phyloP scores from a whole-genome alignment of 1,284 basidiomycete genomes.

The Mycena sp. region DNA sequence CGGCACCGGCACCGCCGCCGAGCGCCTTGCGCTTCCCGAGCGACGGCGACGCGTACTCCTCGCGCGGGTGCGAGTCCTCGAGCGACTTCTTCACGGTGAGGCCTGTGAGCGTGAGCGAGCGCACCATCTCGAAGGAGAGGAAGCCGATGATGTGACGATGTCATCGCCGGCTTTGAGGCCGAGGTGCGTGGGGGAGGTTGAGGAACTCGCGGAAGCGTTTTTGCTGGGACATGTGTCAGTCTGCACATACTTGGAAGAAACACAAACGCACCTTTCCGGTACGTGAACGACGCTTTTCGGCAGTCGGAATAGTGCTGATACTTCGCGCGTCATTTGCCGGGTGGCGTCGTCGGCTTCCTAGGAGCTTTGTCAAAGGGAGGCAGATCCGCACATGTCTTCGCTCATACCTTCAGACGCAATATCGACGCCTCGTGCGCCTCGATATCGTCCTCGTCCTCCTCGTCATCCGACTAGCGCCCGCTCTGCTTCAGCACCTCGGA shows the following conservation, averaged over 20 bases:
- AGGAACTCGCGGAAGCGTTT: slow-evolving; percentile 97
- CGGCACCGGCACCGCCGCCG: slow-evolving; percentile 51
- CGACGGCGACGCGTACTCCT: slow-evolving; percentile 66
- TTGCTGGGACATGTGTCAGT: slow-evolving; percentile 60
- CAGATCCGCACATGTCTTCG: neutral
- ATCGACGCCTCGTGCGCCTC: no score
- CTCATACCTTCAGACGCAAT: slow-evolving; percentile 78
- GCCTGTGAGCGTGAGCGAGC: slow-evolving; percentile 89
- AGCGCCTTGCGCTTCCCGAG: slow-evolving; percentile 76
- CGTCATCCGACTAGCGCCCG: no score
- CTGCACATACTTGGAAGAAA: neutral
- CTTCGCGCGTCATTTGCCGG: slow-evolving; percentile 93
- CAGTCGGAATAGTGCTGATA: no score
- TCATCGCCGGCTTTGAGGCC: slow-evolving; percentile 94
- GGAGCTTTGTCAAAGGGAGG: slow-evolving; percentile 1
- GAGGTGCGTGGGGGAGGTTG: slow-evolving; percentile 87
- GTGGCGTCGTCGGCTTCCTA: slow-evolving; percentile 96
- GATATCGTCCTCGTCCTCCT: no score
- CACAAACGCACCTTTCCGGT: slow-evolving; percentile 79
- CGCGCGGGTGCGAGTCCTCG: slow-evolving; percentile 69
- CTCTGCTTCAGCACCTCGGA: no score
- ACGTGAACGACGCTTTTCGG: slow-evolving; percentile 96
- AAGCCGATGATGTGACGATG: no score
- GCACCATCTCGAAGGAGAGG: slow-evolving; percentile 96
- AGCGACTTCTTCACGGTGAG: slow-evolving; percentile 83